Conservation (phyloP, 306 rosid species). For the Cucumis cinereus region DNA sequence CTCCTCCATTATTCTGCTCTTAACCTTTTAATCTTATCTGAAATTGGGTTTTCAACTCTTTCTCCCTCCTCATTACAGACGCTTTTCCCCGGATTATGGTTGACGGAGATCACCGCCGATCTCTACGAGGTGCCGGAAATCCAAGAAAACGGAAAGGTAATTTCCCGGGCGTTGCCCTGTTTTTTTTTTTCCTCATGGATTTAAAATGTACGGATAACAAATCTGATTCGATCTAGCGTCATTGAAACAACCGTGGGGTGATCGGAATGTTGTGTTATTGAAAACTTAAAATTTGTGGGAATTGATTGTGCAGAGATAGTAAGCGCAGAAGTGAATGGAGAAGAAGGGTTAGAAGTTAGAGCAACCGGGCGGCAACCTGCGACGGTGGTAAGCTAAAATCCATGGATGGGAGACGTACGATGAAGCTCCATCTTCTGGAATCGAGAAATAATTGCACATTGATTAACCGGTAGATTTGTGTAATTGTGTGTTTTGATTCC, state of each 20-base stretch:
- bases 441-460: background rate
- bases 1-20: too few species aligned
- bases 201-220: background rate
- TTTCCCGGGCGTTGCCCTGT: background rate
- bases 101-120: conserved; percentile 58
- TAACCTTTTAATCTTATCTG: background rate
- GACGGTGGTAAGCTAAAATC: background rate
- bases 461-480: background rate
- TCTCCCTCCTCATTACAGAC: conserved; percentile 20
- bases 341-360: background rate
- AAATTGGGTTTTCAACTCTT: background rate
- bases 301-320: background rate
- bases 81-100: conserved; percentile 60
- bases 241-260: background rate
- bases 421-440: background rate
- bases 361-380: background rate
- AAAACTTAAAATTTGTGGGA: background rate
- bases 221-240: background rate
- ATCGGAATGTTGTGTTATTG: background rate
- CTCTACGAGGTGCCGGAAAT: conserved; percentile 50
- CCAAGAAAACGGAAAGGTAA: conserved; percentile 51
- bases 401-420: background rate
- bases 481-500: background rate
- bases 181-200: background rate
- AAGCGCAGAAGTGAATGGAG: background rate